phyloP scores from a whole-genome alignment of 805 yeast species.

The Nakazawaea wyomingensis region DNA sequence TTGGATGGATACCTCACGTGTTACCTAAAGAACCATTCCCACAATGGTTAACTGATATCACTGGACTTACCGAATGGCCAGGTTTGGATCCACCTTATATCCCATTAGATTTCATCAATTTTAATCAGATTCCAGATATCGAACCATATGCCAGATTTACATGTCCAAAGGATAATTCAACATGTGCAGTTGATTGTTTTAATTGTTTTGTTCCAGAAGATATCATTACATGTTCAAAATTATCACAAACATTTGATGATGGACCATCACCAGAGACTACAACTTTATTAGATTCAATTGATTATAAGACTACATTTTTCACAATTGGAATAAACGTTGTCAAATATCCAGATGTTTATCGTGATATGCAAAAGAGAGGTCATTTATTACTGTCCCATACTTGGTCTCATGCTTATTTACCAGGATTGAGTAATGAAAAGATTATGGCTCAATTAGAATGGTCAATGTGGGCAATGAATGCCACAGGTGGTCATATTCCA shows the following conservation, averaged over 20 bases:
- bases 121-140: constrained; percentile 44
- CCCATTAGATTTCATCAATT: constrained; percentile 65
- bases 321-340: constrained; percentile 79
- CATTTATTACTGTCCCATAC: constrained; percentile 86
- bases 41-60: constrained; percentile 66
- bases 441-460: constrained; percentile 87
- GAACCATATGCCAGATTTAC: constrained; percentile 48
- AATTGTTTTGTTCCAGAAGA: constrained; percentile 75
- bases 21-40: constrained; percentile 42
- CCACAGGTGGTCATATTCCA: constrained; percentile 81
- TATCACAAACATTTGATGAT: constrained; percentile 90
- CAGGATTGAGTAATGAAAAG: constrained; percentile 69
- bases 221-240: constrained; percentile 61
- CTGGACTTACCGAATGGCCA: constrained; percentile 79
- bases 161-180: constrained; percentile 48
- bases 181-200: constrained; percentile 83
- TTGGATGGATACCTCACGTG: constrained; percentile 2
- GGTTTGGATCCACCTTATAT: constrained; percentile 83
- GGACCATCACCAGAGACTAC: constrained; percentile 80
- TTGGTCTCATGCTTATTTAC: constrained; percentile 86
- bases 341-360: constrained; percentile 68
- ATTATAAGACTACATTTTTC: constrained; percentile 67
- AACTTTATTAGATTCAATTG: constrained; percentile 47
- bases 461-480: constrained; percentile 98
- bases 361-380: constrained; percentile 48